Evolutionary conservation across 441 rosid species (phyloP), one percentile per base, ranked within the genome.

Genomic region (Populus tomentosa): DNA sequence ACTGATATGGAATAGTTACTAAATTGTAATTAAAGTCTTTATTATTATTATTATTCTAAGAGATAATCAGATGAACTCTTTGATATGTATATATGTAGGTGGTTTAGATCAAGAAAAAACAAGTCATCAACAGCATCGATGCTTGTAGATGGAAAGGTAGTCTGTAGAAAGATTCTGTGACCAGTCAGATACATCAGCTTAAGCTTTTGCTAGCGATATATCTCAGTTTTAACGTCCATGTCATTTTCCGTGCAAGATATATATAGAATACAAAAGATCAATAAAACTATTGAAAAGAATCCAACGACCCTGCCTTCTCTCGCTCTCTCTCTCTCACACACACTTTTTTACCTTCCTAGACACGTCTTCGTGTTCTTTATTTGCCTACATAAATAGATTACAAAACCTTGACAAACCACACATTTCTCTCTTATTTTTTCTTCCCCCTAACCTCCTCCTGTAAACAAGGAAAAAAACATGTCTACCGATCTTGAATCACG

Each of bases 401-500:
- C 50, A 64, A 64, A 23, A 10, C 35, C 36, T 36, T 23, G 1
- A 21, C 62, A 46, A 18, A 4, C 46, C 46, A 10, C 35, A 14
- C 33, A 42, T 61, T 28, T 40, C 65, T 26, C 74, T 32, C 56
- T 28, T 56, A 26, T 63, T 40, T 30, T 35, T 16, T 8, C 77
- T 56, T 7, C 26, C 6, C 26, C 16, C 9, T 21, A 24, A 71
- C 63, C 21, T 56, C 8, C 63, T 10, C 20, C 5, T 26, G 18
- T 3, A 35, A 35, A 10, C 33, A 16, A 72, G 23, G 11, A 21
- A 4, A 64, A 64, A 64, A 4, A 64, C 11, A 84, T 85, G 86
- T 81, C 88, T 28, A 53, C 85, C 67, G 90, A 84, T 88, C 93
- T 83, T 42, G 77, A 90, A 36, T 74, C 80, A 50, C 26, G 78